These are phyloP conservation scores for Cercospora nicotianae DNA, from an alignment of 2,329 filamentous ascomycete species.

Conservation along the genomic window DNA sequence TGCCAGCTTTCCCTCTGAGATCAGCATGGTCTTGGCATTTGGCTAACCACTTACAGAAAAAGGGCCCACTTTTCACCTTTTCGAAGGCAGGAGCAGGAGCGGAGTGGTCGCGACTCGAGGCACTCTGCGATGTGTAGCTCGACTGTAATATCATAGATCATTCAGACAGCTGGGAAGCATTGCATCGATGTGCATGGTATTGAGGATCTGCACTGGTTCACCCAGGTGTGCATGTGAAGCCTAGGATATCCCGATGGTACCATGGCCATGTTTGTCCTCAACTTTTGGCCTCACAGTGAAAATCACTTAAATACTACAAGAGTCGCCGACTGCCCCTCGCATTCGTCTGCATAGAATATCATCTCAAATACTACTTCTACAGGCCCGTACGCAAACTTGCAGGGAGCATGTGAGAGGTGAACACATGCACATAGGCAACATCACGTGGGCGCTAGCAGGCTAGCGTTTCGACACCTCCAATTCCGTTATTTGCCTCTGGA, in stretches of 20 bases:
- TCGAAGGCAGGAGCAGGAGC: background rate
- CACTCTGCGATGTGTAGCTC: background rate
- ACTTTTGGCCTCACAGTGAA: background rate
- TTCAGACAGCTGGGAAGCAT: background rate
- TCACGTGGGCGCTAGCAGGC: conserved; percentile 1
- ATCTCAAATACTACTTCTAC: background rate
- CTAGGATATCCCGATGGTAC: background rate
- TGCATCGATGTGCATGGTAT: background rate
- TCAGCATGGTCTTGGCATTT: background rate
- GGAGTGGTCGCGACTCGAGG: background rate
- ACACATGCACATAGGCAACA: background rate
- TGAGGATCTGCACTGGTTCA: background rate
- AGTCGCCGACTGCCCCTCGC: background rate
- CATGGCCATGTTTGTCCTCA: background rate
- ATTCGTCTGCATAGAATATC: background rate
- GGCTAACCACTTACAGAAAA: background rate
- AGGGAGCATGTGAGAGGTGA: background rate
- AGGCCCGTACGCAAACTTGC: background rate
- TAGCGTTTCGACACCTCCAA: conserved; percentile 5
- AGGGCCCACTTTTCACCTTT: background rate
- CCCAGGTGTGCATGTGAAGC: background rate
- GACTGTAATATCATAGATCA: background rate
- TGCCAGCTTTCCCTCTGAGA: background rate
- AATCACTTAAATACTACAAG: background rate
- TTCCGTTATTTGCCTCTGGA: conserved; percentile 3